Evolutionary conservation across 192 early-diverging fungal species (phyloP).

Genomic region (Entomortierella chlamydospora): DNA sequence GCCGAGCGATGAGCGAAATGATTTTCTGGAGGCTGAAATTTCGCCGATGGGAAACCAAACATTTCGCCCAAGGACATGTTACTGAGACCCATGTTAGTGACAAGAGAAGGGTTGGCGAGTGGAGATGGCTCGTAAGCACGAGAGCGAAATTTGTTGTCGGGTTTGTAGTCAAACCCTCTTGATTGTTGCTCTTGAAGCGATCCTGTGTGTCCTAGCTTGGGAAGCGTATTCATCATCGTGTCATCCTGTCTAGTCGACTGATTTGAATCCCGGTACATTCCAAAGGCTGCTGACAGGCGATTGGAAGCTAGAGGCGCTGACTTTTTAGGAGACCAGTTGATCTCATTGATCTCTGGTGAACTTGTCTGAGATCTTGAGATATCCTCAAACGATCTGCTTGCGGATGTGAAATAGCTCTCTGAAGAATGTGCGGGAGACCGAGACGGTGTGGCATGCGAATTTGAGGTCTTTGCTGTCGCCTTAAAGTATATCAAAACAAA

Average conservation of each 20-base stretch:
- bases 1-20: constrained; percentile 37
- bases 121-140: constrained; percentile 49
- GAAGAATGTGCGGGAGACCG: background rate
- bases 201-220: constrained; percentile 1
- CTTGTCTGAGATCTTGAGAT: background rate
- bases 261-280: constrained; percentile 30
- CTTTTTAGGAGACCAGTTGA: constrained; percentile 42
- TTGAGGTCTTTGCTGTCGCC: background rate
- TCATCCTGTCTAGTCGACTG: background rate
- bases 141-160: constrained; percentile 26
- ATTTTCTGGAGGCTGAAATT: constrained; percentile 48
- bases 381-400: background rate
- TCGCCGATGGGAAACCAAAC: constrained; percentile 49
- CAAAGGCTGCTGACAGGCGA: constrained; percentile 14
- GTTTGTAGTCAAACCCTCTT: background rate
- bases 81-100: constrained; percentile 27
- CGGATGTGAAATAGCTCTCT: background rate
- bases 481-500: background rate
- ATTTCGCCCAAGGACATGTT: constrained; percentile 50
- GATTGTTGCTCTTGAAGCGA: background rate
- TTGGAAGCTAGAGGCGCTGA: background rate
- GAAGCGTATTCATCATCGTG: background rate
- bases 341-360: constrained; percentile 25
- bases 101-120: constrained; percentile 37
- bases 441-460: background rate